Evolutionary conservation across 2,329 filamentous ascomycete species (phyloP).

Genomic region (Claviceps africana): DNA sequence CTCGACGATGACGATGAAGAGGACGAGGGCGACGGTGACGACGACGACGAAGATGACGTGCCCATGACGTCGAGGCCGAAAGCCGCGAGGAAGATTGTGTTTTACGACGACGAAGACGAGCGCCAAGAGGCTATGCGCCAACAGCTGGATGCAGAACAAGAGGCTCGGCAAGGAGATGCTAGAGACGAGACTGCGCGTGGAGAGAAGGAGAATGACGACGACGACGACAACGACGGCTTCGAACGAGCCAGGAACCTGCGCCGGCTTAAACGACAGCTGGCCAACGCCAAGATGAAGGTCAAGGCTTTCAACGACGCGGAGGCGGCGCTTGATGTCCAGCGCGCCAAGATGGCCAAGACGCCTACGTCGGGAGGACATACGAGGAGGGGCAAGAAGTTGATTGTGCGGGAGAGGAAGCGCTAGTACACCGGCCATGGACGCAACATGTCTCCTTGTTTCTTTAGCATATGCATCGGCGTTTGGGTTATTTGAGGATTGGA

Average conservation of each 20-base stretch:
- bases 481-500: not conserved
- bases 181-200: slow-evolving; percentile 4
- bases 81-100: slow-evolving; percentile 36
- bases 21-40: slow-evolving; percentile 14
- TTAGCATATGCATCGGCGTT: slow-evolving; percentile 2
- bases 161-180: slow-evolving; percentile 13
- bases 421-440: slow-evolving; percentile 14
- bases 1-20: slow-evolving; percentile 22
- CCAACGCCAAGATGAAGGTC: slow-evolving; percentile 38
- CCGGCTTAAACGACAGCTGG: slow-evolving; percentile 34
- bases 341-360: slow-evolving; percentile 52
- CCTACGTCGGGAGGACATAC: slow-evolving; percentile 45
- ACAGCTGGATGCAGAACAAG: slow-evolving; percentile 18
- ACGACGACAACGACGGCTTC: slow-evolving; percentile 21
- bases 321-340: slow-evolving; percentile 41
- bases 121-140: slow-evolving; percentile 18
- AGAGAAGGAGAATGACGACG: slow-evolving; percentile 14
- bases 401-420: slow-evolving; percentile 48
- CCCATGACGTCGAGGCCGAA: slow-evolving; percentile 16
- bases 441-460: not conserved
- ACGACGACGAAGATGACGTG: slow-evolving; percentile 16
- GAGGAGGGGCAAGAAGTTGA: slow-evolving; percentile 47
- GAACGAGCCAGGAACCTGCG: slow-evolving; percentile 28
- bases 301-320: slow-evolving; percentile 41
- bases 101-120: slow-evolving; percentile 29